Percentiles rank a stretch among this genome's conserved stretches.
These are phyloP conservation scores for Nakataea oryzae DNA, from an alignment of 2,329 filamentous ascomycete species.

Conservation along the genomic window DNA sequence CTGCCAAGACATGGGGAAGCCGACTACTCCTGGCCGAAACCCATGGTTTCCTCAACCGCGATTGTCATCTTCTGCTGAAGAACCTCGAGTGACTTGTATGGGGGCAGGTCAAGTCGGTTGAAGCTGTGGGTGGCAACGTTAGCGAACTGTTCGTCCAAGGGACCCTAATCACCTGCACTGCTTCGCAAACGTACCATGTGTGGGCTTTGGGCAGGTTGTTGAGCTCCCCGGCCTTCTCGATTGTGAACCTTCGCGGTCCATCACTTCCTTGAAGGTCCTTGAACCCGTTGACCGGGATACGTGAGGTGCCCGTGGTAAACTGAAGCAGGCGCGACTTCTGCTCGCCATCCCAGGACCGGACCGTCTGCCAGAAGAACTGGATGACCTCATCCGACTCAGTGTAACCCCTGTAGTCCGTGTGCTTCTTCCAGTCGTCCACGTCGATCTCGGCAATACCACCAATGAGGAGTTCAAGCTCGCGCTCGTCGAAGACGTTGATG, in stretches of 20 bases:
- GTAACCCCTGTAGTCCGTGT: conserved; percentile 97
- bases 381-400: conserved; percentile 96
- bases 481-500: conserved; percentile 97
- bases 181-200: conserved; percentile 69
- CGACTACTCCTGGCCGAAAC: conserved; percentile 87
- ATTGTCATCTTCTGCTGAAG: conserved; percentile 87
- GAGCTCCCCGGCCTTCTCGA: conserved; percentile 92
- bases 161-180: not conserved
- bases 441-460: conserved; percentile 99
- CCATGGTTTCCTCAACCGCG: conserved; percentile 97
- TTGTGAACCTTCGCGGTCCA: conserved; percentile 89
- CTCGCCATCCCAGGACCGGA: conserved; percentile 93
- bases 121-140: conserved; percentile 47
- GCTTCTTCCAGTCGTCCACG: conserved; percentile 99
- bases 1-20: not conserved
- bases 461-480: conserved; percentile 90
- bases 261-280: conserved; percentile 98
- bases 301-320: conserved; percentile 93
- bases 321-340: conserved; percentile 94
- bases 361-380: conserved; percentile 97
- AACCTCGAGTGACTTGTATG: conserved; percentile 80
- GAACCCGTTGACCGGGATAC: conserved; percentile 98
- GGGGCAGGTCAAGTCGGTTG: conserved; percentile 90
- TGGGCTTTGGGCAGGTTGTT: conserved; percentile 91
- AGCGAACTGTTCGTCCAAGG: not conserved